phyloP scores from a whole-genome alignment of 176 grass and related monocot species.

The Aegilops umbellulata region DNA sequence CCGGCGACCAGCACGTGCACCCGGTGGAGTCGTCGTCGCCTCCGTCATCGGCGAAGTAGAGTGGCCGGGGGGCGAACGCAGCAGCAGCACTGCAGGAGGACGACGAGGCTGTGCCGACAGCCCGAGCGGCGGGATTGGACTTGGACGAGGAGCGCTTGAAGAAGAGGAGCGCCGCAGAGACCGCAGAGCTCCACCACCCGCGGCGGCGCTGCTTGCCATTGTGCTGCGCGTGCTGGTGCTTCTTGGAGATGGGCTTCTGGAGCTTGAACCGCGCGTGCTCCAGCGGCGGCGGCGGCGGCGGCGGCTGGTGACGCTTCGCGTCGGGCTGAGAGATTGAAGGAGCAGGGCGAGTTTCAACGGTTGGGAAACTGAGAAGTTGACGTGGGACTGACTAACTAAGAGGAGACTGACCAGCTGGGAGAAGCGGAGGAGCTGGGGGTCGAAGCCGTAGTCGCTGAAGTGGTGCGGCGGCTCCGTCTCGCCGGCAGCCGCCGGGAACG shows the following conservation, averaged over 20 bases:
- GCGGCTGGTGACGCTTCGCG: not conserved
- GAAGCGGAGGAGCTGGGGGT: conserved; percentile 36
- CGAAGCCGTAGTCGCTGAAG: conserved; percentile 57
- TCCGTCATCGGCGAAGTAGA: conserved; percentile 30
- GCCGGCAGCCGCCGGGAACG: not conserved
- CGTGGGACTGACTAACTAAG: too few species aligned
- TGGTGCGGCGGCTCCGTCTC: not conserved
- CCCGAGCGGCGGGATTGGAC: not conserved
- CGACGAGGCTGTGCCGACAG: not conserved
- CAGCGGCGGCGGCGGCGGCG: not conserved
- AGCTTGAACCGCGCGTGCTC: conserved; percentile 47
- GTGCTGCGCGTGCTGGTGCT: not conserved
- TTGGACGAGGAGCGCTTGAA: conserved; percentile 29
- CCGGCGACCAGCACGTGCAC: conserved; percentile 37
- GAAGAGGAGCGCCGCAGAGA: conserved; percentile 42
- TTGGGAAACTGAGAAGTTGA: not conserved
- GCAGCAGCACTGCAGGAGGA: not conserved
- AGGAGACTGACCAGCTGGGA: not conserved
- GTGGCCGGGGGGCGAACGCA: not conserved
- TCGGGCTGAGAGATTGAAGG: conserved; percentile 2
- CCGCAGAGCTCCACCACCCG: conserved; percentile 57
- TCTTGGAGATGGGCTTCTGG: conserved; percentile 55
- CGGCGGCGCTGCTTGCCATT: conserved; percentile 21
- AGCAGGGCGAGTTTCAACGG: not conserved
- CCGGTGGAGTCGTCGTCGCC: not conserved